phyloP scores from a whole-genome alignment of 371 early-diverging fungal genomes.

The Rhizopus stolonifer region DNA sequence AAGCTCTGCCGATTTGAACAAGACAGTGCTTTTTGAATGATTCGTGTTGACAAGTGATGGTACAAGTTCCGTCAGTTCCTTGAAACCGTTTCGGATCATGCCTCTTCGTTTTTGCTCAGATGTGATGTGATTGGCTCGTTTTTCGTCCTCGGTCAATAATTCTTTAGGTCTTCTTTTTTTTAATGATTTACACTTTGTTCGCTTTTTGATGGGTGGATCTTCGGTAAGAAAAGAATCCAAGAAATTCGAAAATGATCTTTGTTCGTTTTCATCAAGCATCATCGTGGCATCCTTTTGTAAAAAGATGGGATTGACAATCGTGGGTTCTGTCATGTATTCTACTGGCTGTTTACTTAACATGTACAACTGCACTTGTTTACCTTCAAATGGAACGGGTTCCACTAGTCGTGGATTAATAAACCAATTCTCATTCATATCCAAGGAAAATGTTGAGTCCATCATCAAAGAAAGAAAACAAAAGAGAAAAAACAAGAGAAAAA shows the following conservation, averaged over 20 bases:
- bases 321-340: not conserved
- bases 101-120: conserved; percentile 88
- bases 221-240: conserved; percentile 41
- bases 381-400: conserved; percentile 4
- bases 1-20: conserved; percentile 57
- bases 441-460: not conserved
- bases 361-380: not conserved
- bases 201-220: conserved; percentile 36
- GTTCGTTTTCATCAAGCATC: conserved; percentile 46
- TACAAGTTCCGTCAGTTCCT: conserved; percentile 76
- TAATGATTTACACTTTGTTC: conserved; percentile 26
- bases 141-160: conserved; percentile 82
- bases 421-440: not conserved
- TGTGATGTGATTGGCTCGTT: conserved; percentile 87
- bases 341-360: not conserved
- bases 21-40: conserved; percentile 54
- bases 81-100: conserved; percentile 84
- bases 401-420: not conserved
- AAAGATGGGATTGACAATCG: not conserved
- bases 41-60: conserved; percentile 69
- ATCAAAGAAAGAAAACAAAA: not conserved
- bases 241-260: conserved; percentile 42
- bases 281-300: not conserved
- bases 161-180: conserved; percentile 34
- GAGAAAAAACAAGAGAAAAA: no score